These are phyloP conservation scores for Lecanicillium sp. DNA, from an alignment of 2,329 filamentous ascomycete species.

Conservation along the genomic window DNA sequence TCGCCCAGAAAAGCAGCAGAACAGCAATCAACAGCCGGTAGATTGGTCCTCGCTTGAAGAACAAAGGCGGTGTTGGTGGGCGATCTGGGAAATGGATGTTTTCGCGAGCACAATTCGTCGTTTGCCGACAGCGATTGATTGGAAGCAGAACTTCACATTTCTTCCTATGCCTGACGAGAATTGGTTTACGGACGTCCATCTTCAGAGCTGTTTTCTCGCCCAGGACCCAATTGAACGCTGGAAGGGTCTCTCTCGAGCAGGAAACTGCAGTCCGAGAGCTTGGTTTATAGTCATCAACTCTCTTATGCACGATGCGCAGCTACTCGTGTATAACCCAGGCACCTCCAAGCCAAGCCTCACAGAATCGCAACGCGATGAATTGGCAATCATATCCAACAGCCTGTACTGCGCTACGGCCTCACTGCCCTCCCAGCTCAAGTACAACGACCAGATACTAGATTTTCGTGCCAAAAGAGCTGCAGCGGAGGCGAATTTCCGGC, in stretches of 20 bases:
- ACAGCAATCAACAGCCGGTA: conserved; percentile 2
- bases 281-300: conserved; percentile 33
- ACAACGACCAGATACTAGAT: conserved; percentile 20
- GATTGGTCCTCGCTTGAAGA: conserved; percentile 18
- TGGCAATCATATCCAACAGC: conserved; percentile 22
- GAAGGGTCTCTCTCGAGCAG: conserved; percentile 20
- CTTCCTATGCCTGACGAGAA: conserved; percentile 25
- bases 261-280: conserved; percentile 24
- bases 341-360: conserved; percentile 14
- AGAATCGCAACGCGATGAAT: conserved; percentile 11
- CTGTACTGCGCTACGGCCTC: conserved; percentile 21
- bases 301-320: conserved; percentile 28
- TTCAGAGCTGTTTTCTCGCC: conserved; percentile 21
- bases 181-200: conserved; percentile 21
- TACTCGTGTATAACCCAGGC: conserved; percentile 17
- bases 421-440: conserved; percentile 20
- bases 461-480: conserved; percentile 13
- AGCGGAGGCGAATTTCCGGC: conserved; percentile 12
- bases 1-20: conserved; percentile 13
- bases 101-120: conserved; percentile 31
- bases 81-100: conserved; percentile 35
- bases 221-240: conserved; percentile 21
- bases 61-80: conserved; percentile 29
- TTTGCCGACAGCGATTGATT: conserved; percentile 26
- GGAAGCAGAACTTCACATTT: conserved; percentile 24